A percentile compares a stretch with the other conserved stretches of the same genome.
Evolutionary conservation across 2,329 filamentous ascomycete genomes (phyloP).

Genomic region (Metarhizium rileyi): DNA sequence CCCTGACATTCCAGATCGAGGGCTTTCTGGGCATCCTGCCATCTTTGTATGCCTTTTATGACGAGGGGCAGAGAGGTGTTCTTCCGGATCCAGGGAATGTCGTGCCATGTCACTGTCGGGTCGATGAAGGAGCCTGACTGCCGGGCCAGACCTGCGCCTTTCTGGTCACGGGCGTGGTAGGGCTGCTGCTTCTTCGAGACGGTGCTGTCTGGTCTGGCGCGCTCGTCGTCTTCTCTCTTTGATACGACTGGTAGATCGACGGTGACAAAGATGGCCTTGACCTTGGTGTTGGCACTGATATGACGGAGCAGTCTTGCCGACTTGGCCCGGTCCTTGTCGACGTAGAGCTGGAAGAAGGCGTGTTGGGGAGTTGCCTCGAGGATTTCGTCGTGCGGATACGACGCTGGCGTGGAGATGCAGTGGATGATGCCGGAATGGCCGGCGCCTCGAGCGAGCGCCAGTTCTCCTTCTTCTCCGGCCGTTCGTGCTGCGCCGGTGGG

Average conservation of each 20-base stretch:
- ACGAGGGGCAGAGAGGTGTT: conserved; percentile 41
- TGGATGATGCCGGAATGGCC: conserved; percentile 38
- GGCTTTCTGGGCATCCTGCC: conserved; percentile 50
- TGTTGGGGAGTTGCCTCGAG: conserved; percentile 14
- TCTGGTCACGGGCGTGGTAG: too few species aligned
- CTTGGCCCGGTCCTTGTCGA: conserved; percentile 44
- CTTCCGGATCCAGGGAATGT: conserved; percentile 52
- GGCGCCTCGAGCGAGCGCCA: conserved; percentile 12
- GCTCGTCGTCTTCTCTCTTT: conserved; percentile 40
- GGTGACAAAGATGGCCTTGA: conserved; percentile 47
- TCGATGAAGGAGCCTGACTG: conserved; percentile 50
- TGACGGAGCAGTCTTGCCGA: conserved; percentile 38
- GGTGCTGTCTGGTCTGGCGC: conserved; percentile 29
- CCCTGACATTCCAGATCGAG: conserved; percentile 53
- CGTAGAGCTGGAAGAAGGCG: conserved; percentile 51
- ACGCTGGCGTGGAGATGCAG: conserved; percentile 52
- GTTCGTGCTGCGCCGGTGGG: conserved; percentile 12
- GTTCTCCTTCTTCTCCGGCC: conserved; percentile 12
- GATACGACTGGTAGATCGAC: conserved; percentile 48
- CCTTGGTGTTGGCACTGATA: conserved; percentile 32
- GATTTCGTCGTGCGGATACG: conserved; percentile 47
- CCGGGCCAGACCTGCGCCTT: conserved; percentile 45
- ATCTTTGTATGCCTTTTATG: conserved; percentile 62
- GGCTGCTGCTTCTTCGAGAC: conserved; percentile 14
- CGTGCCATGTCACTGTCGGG: conserved; percentile 50